Conservation (phyloP, 495 filamentous ascomycete species). For the Penicillium paradoxum region DNA sequence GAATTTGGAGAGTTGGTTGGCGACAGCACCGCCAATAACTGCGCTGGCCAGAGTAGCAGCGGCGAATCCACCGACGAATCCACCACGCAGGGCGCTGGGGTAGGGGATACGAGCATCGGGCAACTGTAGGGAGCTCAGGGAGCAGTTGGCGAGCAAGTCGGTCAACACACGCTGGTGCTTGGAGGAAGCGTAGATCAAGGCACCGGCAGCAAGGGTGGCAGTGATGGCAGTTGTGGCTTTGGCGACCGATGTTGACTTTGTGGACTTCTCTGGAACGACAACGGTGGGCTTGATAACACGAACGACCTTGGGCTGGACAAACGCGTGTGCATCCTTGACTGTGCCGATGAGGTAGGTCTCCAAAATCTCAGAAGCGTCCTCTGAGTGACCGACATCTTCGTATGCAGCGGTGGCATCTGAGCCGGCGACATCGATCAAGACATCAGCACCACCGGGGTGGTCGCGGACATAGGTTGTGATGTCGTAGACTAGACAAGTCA, state of each 20-base stretch:
- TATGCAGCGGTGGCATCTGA: constrained; percentile 44
- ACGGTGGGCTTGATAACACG: constrained; percentile 15
- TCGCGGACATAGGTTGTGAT: constrained; percentile 44
- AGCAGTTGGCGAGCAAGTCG: neutral
- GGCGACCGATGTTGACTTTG: neutral
- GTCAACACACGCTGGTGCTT: neutral
- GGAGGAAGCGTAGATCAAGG: neutral
- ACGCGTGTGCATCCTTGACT: constrained; percentile 19
- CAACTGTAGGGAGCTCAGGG: neutral
- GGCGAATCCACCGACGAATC: constrained; percentile 25
- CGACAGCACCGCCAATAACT: constrained; percentile 13
- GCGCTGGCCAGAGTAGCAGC: constrained; percentile 21
- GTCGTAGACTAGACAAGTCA: constrained; percentile 38
- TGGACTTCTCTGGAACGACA: neutral
- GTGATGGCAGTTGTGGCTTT: neutral
- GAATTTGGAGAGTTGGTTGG: constrained; percentile 18
- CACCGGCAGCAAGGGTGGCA: neutral
- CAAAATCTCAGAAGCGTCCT: constrained; percentile 32
- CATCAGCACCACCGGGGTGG: constrained; percentile 47
- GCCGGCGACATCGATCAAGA: constrained; percentile 44
- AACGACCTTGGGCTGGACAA: constrained; percentile 12
- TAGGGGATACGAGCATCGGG: neutral
- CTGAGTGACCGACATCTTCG: constrained; percentile 47
- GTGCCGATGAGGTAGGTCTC: constrained; percentile 22
- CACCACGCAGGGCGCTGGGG: constrained; percentile 7